These are phyloP conservation scores for Phyllachora maydis DNA, from an alignment of 2,329 filamentous ascomycete species.

Conservation along the genomic window DNA sequence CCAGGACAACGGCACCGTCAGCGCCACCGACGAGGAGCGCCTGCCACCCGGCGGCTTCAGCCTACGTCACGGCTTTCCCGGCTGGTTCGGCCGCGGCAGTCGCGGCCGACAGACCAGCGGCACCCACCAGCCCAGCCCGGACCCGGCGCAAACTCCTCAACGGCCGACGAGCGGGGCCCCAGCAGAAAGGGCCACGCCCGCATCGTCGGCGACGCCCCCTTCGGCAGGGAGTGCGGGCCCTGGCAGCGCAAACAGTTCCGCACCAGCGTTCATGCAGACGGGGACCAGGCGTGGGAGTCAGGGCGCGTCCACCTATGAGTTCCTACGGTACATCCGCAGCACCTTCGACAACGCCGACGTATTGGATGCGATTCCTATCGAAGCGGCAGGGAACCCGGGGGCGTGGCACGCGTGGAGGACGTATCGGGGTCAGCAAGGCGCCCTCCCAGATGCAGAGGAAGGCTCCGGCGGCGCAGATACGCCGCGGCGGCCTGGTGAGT, in stretches of 20 bases:
- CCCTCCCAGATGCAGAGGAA: conserved; percentile 11
- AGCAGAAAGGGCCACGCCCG: conserved; percentile 5
- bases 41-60: conserved; percentile 81
- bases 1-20: conserved; percentile 56
- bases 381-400: conserved; percentile 71
- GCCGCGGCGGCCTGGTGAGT: conserved; percentile 49
- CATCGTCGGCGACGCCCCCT: conserved; percentile 8
- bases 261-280: conserved; percentile 19
- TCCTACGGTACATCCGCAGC: conserved; percentile 64
- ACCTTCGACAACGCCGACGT: conserved; percentile 62
- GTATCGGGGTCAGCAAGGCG: conserved; percentile 31
- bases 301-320: conserved; percentile 37
- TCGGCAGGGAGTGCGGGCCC: conserved; percentile 6
- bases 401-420: conserved; percentile 89
- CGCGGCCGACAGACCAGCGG: conserved; percentile 18
- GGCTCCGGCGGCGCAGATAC: background rate
- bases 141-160: conserved; percentile 5
- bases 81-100: conserved; percentile 56
- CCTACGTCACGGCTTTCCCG: conserved; percentile 72
- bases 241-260: conserved; percentile 8
- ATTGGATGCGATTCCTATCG: conserved; percentile 58
- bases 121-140: conserved; percentile 11
- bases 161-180: conserved; percentile 7
- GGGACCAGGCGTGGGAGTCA: too few relatives aligned
- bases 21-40: conserved; percentile 63